Evolutionary conservation across 176 grass and related monocot species (phyloP), one percentile per base, ranked within the genome.

Genomic region (Zoysia japonica): DNA sequence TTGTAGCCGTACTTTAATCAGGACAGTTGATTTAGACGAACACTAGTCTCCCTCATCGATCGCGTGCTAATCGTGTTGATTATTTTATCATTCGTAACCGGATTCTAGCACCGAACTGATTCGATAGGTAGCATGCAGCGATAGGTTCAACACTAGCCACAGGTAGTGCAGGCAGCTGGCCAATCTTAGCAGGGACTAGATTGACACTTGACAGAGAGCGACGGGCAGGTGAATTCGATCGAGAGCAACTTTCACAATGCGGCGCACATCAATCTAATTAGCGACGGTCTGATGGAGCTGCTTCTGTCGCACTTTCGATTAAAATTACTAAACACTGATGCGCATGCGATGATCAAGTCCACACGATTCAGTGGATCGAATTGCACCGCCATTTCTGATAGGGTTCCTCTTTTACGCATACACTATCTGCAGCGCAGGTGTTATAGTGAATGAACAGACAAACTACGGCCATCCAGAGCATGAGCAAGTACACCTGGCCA

Each of bases 21-120:
- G 42, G n/a, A 56, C 16, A 10, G 43, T 36, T 65, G 7, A 36
- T 12, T 54, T 54, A 52, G 36, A 0, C 5, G 19, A 11, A 46
- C 28, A 28, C 28, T 41, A 74, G 70, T 40, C 17, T 2, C 16
- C 5, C 28, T 28, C 28, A 28, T 28, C 28, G 28, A 17, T 46
- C 60, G 15, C 2, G 28, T 43, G 37, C 28, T 69, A 38, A 69
- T 8, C 65, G 20, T 81, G 53, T 16, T 37, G 7, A 38, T 62
- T 74, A 44, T 51, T 13, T 3, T 54, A 54, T 54, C 2, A 54
- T 54, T 15, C 5, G 51, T 74, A 17, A 80, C 74, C 10, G 35
- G 70, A 51, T 53, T 69, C 47, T 4, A 61, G 28, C 41, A 12
- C 70, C 39, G 54, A 81, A 76, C 37, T 74, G 45, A 28, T 54